These are phyloP conservation scores for Clarireedia monteithiana DNA, from an alignment of 2,329 filamentous ascomycete species.

Conservation along the genomic window DNA sequence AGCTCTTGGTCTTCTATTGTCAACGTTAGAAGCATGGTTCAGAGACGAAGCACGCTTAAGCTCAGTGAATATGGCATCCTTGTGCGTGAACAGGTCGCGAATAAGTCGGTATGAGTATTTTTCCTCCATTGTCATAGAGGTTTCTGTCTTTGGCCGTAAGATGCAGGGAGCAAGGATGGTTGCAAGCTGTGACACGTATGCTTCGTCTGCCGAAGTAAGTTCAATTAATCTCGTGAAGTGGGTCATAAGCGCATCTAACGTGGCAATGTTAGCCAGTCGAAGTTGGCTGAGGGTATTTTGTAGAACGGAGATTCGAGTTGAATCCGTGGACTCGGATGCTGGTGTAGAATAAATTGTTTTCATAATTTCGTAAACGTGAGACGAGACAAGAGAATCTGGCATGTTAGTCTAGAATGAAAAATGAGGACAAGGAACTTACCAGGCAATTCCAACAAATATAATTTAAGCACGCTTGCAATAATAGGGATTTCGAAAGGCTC, in stretches of 20 bases:
- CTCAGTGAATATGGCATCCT: constrained; percentile 91
- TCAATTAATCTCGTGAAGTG: constrained; percentile 97
- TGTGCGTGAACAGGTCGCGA: constrained; percentile 86
- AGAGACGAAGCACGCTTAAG: constrained; percentile 81
- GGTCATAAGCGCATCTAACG: constrained; percentile 95
- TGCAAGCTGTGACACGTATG: constrained; percentile 69
- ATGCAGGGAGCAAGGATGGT: constrained; percentile 75
- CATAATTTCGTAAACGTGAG: constrained; percentile 97
- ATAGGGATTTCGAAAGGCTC: constrained; percentile 90
- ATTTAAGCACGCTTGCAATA: constrained; percentile 83
- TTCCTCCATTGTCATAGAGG: constrained; percentile 89
- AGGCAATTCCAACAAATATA: constrained; percentile 91
- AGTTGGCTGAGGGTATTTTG: constrained; percentile 95
- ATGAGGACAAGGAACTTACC: constrained; percentile 47
- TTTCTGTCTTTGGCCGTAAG: constrained; percentile 79
- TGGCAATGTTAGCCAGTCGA: constrained; percentile 93
- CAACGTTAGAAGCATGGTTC: constrained; percentile 54
- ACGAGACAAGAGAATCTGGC: constrained; percentile 91
- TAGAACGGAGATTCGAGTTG: constrained; percentile 77
- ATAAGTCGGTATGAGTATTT: constrained; percentile 86
- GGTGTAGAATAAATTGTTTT: constrained; percentile 92
- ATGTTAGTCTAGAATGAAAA: constrained; percentile 15
- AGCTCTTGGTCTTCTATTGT: constrained; percentile 64
- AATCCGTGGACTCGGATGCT: constrained; percentile 66
- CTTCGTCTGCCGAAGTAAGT: constrained; percentile 88